A percentile compares a stretch with the other conserved stretches of the same genome.
phyloP scores from a whole-genome alignment of 2,329 filamentous ascomycete genomes.

The Fusarium camptoceras region DNA sequence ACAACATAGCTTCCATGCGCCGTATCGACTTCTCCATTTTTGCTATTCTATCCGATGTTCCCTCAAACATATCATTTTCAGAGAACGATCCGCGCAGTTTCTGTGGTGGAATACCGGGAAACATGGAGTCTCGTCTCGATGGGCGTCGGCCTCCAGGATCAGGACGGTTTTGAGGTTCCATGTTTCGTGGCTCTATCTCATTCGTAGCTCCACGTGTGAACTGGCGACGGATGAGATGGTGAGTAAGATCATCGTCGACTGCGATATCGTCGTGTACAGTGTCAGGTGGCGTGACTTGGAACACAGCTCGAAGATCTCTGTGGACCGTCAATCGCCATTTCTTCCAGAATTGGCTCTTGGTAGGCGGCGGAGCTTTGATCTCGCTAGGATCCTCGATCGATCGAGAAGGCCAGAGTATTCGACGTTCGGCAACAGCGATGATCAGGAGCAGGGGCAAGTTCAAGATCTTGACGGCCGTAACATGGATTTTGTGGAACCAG shows the following conservation, averaged over 20 bases:
- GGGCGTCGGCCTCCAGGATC: slow-evolving; percentile 50
- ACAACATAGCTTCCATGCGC: slow-evolving; percentile 62
- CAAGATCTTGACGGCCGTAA: slow-evolving; percentile 77
- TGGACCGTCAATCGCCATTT: slow-evolving; percentile 77
- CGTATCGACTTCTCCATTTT: slow-evolving; percentile 63
- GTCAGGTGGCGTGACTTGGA: slow-evolving; percentile 76
- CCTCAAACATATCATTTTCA: slow-evolving; percentile 59
- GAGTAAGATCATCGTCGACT: slow-evolving; percentile 69
- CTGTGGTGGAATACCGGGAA: slow-evolving; percentile 58
- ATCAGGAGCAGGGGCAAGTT: slow-evolving; percentile 80
- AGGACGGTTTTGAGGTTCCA: slow-evolving; percentile 37
- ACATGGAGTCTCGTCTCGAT: slow-evolving; percentile 68
- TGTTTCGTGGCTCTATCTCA: slow-evolving; percentile 30
- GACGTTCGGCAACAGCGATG: slow-evolving; percentile 78
- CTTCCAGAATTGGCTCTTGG: slow-evolving; percentile 69
- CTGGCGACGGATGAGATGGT: slow-evolving; percentile 68
- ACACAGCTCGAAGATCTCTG: slow-evolving; percentile 78
- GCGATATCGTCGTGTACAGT: slow-evolving; percentile 67
- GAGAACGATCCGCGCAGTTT: slow-evolving; percentile 63
- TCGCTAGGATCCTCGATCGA: slow-evolving; percentile 26
- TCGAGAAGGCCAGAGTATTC: slow-evolving; percentile 68
- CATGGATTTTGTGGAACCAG: slow-evolving; percentile 93
- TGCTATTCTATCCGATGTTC: slow-evolving; percentile 59
- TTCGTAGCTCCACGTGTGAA: slow-evolving; percentile 61
- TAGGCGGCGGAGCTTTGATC: slow-evolving; percentile 40